Evolutionary conservation across 2,329 filamentous ascomycete species (phyloP), one percentile per base, ranked within the genome.

Genomic region (Cryphonectria radicalis): DNA sequence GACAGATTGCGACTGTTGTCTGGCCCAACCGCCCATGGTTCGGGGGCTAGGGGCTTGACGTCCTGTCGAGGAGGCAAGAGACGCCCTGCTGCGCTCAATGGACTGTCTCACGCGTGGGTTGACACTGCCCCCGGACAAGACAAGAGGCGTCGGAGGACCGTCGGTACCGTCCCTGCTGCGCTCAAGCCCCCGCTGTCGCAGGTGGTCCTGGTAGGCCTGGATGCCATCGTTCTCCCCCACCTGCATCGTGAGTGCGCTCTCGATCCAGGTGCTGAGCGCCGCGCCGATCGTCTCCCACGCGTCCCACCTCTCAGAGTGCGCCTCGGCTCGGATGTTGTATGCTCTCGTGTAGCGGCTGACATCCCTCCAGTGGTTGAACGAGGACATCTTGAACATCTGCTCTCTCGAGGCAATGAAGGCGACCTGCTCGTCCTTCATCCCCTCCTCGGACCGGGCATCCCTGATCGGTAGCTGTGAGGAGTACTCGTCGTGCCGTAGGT

Each of bases 231-330:
- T 71, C 66, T 73, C 71, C 50, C 69, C 69, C 32, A 73, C 59
- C 65, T 71, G 71, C 63, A 73, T 71, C 32, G 69, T 71, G 64
- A 71, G 69, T 69, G 73, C 69, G 55, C 60, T 79, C 19, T 77
- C 77, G 67, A 80, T 81, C 86, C 87, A 88, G 37, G 82, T 79
- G 68, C 86, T 84, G 4, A 74, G 69, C 35, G 71, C 71, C n/a
- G 66, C 71, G 8, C 66, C 68, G n/a, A 73, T 69, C 42, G 71
- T 71, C 32, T 73, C 69, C 68, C 65, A 69, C 4, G 65, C 66
- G 28, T 74, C 73, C 71, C 71, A 74, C 43, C 66, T 69, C 62
- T 70, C 71, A 11, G 73, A 66, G 55, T 73, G 72, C 11, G 73
- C 57, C 43, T 71, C 66, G 19, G 68, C 37, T 22, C 70, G 66